These are phyloP conservation scores for Bauhinia variegata DNA, from an alignment of 306 rosid species.

Conservation along the genomic window DNA sequence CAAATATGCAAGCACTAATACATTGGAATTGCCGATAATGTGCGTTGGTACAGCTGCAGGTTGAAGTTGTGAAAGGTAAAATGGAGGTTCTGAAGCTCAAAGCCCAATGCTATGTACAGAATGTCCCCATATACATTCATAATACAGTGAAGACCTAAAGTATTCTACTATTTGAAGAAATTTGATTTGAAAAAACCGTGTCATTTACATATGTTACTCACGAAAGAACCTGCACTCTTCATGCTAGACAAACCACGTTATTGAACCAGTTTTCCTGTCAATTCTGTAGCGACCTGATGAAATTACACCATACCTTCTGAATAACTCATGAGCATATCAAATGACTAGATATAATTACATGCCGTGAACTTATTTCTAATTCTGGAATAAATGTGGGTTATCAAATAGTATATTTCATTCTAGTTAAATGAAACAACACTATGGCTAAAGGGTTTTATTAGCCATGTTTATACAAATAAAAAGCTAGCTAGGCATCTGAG, in stretches of 20 bases:
- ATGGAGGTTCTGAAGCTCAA: background rate
- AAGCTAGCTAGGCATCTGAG: background rate
- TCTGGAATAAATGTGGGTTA: background rate
- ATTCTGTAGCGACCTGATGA: too few relatives aligned
- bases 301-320: background rate
- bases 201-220: constrained; percentile 4
- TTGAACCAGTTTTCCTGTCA: background rate
- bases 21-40: constrained; percentile 1
- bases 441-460: background rate
- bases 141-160: background rate
- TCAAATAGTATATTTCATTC: background rate
- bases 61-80: constrained; percentile 4
- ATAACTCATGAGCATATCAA: background rate
- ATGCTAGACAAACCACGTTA: background rate
- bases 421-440: background rate
- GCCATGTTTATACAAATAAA: background rate
- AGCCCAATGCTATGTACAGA: background rate
- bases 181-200: constrained; percentile 5
- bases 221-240: background rate
- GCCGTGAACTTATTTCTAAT: background rate
- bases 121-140: background rate
- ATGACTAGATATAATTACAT: background rate
- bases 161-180: background rate
- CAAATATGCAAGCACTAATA: constrained; percentile 8
- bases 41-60: background rate